phyloP scores from a whole-genome alignment of 2,329 filamentous ascomycete genomes.

The Colletotrichum limetticola region DNA sequence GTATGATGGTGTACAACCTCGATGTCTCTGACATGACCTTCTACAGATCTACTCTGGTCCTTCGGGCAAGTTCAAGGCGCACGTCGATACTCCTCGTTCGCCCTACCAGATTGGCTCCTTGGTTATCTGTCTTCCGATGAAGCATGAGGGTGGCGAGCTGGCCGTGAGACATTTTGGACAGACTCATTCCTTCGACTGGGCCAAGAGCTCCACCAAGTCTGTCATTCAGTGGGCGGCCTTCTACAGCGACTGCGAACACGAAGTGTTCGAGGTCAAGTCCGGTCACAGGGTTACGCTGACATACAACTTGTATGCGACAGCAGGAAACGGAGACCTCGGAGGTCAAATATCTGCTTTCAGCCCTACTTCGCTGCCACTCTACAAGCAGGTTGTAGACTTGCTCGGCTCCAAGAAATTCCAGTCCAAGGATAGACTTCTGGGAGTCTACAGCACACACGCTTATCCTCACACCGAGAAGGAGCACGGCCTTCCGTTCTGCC shows the following conservation, averaged over 20 bases:
- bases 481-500: no score
- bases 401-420: no score
- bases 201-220: neutral
- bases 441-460: no score
- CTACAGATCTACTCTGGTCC: conserved; percentile 61
- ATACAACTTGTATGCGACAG: conserved; percentile 64
- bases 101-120: conserved; percentile 62
- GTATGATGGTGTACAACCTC: neutral
- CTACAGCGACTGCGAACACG: conserved; percentile 63
- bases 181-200: conserved; percentile 54
- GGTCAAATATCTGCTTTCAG: no score
- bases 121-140: conserved; percentile 58
- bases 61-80: conserved; percentile 59
- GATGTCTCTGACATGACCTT: no score
- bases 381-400: no score
- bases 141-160: conserved; percentile 54
- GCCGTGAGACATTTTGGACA: conserved; percentile 52
- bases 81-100: conserved; percentile 65
- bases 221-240: conserved; percentile 61
- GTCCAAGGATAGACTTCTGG: no score
- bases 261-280: conserved; percentile 58
- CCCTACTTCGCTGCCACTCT: no score
- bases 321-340: no score
- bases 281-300: conserved; percentile 68
- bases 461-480: no score